Base-by-base conservation (phyloP, 192 early-diverging fungal species). In the Tieghemiomyces parasiticus region DNA sequence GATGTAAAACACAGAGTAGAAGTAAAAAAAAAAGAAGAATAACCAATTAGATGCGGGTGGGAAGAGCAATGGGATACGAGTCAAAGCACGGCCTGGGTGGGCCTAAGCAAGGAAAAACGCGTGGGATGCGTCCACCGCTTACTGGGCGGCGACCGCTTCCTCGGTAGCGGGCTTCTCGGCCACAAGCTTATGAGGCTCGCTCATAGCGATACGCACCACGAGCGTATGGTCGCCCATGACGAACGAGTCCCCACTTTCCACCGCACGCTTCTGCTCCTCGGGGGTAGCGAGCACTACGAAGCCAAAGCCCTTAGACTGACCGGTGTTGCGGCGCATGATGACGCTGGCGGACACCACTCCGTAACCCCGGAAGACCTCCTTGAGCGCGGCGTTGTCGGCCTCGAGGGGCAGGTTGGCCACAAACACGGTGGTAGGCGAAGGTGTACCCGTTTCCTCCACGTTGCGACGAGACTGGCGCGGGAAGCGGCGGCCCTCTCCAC, bases 231-330 rank as follows among this genome's bases (percentile, higher is more conserved):
- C 88, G 55, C 90, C 86, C 20, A 82, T 72, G 45, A 67, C 53
- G 30, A 78, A 73, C 58, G 71, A 72, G 61, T 73, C 77, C 46
- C 86, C 66, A 50, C 81, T 76, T 28, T 79, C 74, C 58, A 93
- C 60, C 6, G 81, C 84, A 58, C 77, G 84, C 60, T 73, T 63
- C 73, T 94, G 92, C 62, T 93, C 89, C 14, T 65, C 83, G 58
- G 89, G 78, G 64, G 75, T 71, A 25, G 71, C 76, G 54, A 92
- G 77, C 64, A 91, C 89, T 26, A 94, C 87, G 72, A 99, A 99
- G 24, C 93, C 95, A 73, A 87, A 99, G 58, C 93, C 93, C 77
- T 92, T 93, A 71, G 82, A 81, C 50, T 86, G 80, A 29, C 84
- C 87, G 59, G 69, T 77, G 64, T 65, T 74, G 62, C 71, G 66